Evolutionary conservation across 2,329 filamentous ascomycete species (phyloP).

Genomic region (Venturia aucupariae): DNA sequence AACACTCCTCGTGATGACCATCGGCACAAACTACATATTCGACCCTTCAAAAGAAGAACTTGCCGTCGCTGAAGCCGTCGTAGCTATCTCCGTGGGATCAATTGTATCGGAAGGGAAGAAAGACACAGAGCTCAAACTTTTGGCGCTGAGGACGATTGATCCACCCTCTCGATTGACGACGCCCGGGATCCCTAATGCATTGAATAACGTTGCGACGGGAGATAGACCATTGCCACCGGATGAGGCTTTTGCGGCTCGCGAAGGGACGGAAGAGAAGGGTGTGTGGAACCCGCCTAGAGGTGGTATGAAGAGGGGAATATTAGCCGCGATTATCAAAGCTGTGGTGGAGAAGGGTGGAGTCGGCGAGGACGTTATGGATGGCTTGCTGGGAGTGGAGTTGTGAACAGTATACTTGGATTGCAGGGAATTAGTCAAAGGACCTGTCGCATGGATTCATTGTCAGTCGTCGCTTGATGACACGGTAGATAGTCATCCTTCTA

Average conservation of each 20-base stretch:
- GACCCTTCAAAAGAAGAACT: conserved; percentile 88
- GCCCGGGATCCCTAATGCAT: conserved; percentile 38
- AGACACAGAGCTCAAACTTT: conserved; percentile 23
- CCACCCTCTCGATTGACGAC: conserved; percentile 40
- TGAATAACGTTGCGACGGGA: conserved; percentile 37
- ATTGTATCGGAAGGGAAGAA: conserved; percentile 15
- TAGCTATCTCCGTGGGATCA: conserved; percentile 70
- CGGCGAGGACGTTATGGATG: conserved; percentile 76
- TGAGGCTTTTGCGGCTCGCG: conserved; percentile 38
- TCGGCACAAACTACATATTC: conserved; percentile 84
- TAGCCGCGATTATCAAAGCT: conserved; percentile 66
- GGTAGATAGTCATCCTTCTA: neutral
- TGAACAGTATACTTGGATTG: neutral
- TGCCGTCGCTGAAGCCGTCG: conserved; percentile 78
- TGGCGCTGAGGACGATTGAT: conserved; percentile 41
- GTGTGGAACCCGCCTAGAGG: conserved; percentile 84
- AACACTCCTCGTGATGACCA: conserved; percentile 79
- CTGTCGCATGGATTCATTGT: too few species aligned
- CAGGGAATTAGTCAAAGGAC: neutral
- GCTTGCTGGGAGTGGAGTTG: conserved; percentile 62
- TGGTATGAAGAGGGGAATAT: conserved; percentile 64
- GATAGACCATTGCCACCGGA: conserved; percentile 28
- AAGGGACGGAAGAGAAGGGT: conserved; percentile 50
- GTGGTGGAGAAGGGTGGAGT: conserved; percentile 71
- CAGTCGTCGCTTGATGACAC: neutral